phyloP scores from a whole-genome alignment of 257 asterid species.

The Solanum lycopersicoides region DNA sequence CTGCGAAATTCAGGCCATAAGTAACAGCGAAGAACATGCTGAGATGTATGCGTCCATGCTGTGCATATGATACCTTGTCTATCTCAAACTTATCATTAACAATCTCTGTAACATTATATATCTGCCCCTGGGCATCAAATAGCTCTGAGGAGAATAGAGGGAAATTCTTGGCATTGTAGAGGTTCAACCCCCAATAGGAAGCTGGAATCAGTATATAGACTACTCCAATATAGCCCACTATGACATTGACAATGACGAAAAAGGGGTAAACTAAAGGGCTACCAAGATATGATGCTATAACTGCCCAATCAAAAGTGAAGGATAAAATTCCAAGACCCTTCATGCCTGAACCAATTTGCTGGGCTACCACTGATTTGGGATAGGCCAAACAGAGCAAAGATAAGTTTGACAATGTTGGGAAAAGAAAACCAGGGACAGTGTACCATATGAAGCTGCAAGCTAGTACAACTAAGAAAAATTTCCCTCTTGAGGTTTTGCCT shows the following conservation, averaged over 20 bases:
- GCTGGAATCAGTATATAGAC: slow-evolving; percentile 36
- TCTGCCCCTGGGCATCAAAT: slow-evolving; percentile 21
- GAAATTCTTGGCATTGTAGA: slow-evolving; percentile 45
- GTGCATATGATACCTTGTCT: slow-evolving; percentile 25
- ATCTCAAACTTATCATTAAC: slow-evolving; percentile 55
- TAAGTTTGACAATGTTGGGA: slow-evolving; percentile 24
- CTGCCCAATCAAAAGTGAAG: slow-evolving; percentile 55
- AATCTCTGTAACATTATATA: slow-evolving; percentile 37
- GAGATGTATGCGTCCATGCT: slow-evolving; percentile 35
- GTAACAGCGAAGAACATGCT: slow-evolving; percentile 39
- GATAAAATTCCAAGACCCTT: slow-evolving; percentile 57
- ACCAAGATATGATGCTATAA: slow-evolving; percentile 32
- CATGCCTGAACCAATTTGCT: slow-evolving; percentile 64
- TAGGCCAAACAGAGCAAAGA: slow-evolving; percentile 42
- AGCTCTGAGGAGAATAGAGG: slow-evolving; percentile 44
- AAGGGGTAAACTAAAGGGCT: slow-evolving; percentile 68
- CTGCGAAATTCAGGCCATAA: slow-evolving; percentile 63
- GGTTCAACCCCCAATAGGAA: slow-evolving; percentile 50
- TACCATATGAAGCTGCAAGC: slow-evolving; percentile 48
- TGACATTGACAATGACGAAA: slow-evolving; percentile 46
- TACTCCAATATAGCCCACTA: slow-evolving; percentile 30
- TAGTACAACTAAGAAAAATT: slow-evolving; percentile 53
- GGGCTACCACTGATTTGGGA: slow-evolving; percentile 43
- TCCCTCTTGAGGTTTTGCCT: slow-evolving; percentile 22
- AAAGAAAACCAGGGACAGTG: slow-evolving; percentile 43